Evolutionary conservation across 257 asterid species (phyloP).

Genomic region (Nicotiana noctiflora): DNA sequence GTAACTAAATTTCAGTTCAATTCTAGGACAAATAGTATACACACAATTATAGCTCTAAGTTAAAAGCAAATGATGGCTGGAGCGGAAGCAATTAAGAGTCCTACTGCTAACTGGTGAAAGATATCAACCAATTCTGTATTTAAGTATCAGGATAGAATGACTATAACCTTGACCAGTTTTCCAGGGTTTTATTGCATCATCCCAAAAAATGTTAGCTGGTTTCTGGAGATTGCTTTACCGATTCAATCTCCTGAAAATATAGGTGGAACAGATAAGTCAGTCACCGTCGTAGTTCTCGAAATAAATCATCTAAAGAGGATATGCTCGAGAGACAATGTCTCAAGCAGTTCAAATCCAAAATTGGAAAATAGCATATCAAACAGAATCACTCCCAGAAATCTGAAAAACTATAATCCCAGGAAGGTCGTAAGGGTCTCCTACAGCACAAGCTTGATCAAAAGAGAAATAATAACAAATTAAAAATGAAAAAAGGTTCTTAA

Average conservation of each 20-base stretch:
- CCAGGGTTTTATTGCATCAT: background rate
- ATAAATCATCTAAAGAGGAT: background rate
- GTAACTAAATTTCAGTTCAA: background rate
- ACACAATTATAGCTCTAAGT: background rate
- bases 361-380: background rate
- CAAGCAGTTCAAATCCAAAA: background rate
- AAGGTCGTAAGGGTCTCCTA: background rate
- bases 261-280: constrained; percentile 9
- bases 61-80: background rate
- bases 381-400: background rate
- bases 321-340: background rate
- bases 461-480: background rate
- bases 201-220: constrained; percentile 8
- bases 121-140: background rate
- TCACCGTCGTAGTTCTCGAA: background rate
- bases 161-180: background rate
- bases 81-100: background rate
- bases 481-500: background rate
- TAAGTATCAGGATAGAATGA: background rate
- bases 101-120: background rate
- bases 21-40: background rate
- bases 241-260: constrained; percentile 25
- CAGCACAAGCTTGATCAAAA: background rate
- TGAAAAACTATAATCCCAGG: background rate
- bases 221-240: constrained; percentile 14